Conservation (phyloP, 192 early-diverging fungal species). For the Martensiomyces pterosporus region DNA sequence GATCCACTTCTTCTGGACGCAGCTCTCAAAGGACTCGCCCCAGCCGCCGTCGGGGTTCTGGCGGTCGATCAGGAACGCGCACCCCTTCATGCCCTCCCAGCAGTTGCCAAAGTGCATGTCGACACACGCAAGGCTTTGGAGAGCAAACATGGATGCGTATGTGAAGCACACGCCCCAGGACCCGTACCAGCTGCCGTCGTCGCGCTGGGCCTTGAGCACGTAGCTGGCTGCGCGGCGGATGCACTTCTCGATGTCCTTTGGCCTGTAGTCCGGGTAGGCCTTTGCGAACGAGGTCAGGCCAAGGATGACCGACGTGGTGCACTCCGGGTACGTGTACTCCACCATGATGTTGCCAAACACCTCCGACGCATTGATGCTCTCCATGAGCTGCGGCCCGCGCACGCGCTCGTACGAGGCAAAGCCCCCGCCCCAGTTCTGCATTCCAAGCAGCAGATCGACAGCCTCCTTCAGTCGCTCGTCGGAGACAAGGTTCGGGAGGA, state of each 20-base stretch:
- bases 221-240: conserved; percentile 66
- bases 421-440: conserved; percentile 91
- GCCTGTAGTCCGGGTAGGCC: conserved; percentile 74
- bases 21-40: conserved; percentile 89
- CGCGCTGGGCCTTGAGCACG: conserved; percentile 65
- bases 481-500: conserved; percentile 56
- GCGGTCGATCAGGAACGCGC: conserved; percentile 86
- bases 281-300: conserved; percentile 76
- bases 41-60: conserved; percentile 94
- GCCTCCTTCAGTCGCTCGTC: conserved; percentile 76
- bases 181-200: conserved; percentile 92
- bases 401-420: conserved; percentile 90
- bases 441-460: conserved; percentile 83
- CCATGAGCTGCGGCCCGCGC: conserved; percentile 75
- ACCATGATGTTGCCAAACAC: conserved; percentile 98
- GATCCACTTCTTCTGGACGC: conserved; percentile 41
- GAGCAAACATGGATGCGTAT: conserved; percentile 90
- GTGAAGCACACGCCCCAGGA: conserved; percentile 98
- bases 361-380: conserved; percentile 91
- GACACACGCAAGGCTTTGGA: conserved; percentile 77
- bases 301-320: conserved; percentile 89
- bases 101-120: conserved; percentile 80
- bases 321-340: conserved; percentile 96
- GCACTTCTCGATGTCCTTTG: conserved; percentile 69
- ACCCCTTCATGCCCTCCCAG: conserved; percentile 68